Evolutionary conservation across 768 basidiomycete genomes (phyloP), one percentile per base, ranked within the genome.

Genomic region (Panaeolus cyanescens): DNA sequence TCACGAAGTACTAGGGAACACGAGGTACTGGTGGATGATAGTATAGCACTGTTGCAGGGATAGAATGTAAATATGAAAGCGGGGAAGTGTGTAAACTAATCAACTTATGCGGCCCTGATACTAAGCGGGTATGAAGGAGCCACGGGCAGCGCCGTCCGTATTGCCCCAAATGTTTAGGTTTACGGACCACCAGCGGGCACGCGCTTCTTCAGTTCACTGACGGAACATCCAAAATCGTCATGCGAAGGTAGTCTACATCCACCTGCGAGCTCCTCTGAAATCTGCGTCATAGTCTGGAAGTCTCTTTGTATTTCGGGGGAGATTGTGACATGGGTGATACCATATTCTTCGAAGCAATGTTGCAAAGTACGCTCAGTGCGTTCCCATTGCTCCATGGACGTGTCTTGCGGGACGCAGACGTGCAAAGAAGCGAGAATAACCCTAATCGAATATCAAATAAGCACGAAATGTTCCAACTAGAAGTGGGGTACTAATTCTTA

Each of bases 241-340:
- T 75, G 68, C 19, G 74, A 76, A 12, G 76, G 73, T 3, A 76
- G 66, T 19, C 74, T 69, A 67, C 79, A 79, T 19, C 74, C 68
- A 7, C 66, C 67, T 20, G 68, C 40, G 22, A 66, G 32, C 30
- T 73, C 71, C 17, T 75, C 75, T 31, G 67, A 72, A 1, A 68
- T 62, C n/a, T 68, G 64, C n/a, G 72, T 70, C 61, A 70, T 69
- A 13, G 72, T 60, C 54, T 71, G 73, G 60, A 67, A 68, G 57
- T 76, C 74, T 36, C 73, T 72, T 7, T 73, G 71, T 34, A 81
- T 74, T 68, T 84, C 83, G 20, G 83, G 83, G 5, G 82, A 81
- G 58, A 85, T 84, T 10, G 84, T 85, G 55, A 83, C 82, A 72
- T 85, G 84, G 57, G 70, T 78, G 56, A 85, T 79, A 5, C 84